A percentile compares a stretch with the other conserved stretches of the same genome.
phyloP scores from a whole-genome alignment of 2,329 filamentous ascomycete species.

The Ophiocordyceps australis region DNA sequence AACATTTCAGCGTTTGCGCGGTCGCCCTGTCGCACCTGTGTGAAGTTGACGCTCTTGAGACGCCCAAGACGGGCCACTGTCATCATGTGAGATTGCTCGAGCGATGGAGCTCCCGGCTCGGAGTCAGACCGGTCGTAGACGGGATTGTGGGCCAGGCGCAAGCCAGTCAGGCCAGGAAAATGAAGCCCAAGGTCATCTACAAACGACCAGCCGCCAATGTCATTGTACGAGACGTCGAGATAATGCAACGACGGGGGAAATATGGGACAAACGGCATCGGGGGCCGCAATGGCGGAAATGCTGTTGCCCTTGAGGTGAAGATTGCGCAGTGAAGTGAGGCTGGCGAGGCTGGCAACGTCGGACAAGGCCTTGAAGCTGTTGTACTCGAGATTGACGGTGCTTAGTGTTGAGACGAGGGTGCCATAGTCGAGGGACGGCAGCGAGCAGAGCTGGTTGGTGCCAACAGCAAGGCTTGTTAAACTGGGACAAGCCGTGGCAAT shows the following conservation, averaged over 20 bases:
- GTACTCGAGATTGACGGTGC: constrained; percentile 50
- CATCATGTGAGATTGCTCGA: constrained; percentile 80
- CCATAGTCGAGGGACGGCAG: constrained; percentile 24
- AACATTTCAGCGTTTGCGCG: constrained; percentile 82
- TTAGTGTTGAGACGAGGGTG: constrained; percentile 31
- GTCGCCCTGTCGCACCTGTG: constrained; percentile 51
- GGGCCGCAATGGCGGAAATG: constrained; percentile 28
- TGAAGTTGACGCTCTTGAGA: constrained; percentile 57
- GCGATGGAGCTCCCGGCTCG: constrained; percentile 26
- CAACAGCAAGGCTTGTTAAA: constrained; percentile 30
- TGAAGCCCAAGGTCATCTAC: constrained; percentile 46
- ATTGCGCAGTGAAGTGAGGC: constrained; percentile 32
- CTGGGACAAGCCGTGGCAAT: constrained; percentile 33
- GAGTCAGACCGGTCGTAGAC: constrained; percentile 43
- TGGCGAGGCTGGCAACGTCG: constrained; percentile 34
- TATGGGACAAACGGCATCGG: constrained; percentile 14
- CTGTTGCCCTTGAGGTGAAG: constrained; percentile 62
- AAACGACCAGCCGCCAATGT: constrained; percentile 51
- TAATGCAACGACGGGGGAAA: constrained; percentile 40
- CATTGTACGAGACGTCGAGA: constrained; percentile 59
- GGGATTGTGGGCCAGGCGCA: constrained; percentile 76
- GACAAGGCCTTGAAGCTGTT: constrained; percentile 46
- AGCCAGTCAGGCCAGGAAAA: constrained; percentile 55
- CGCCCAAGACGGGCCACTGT: constrained; percentile 56
- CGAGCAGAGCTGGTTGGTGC: constrained; percentile 36